Conservation (phyloP, 441 rosid species). For the Brassica balearica region DNA sequence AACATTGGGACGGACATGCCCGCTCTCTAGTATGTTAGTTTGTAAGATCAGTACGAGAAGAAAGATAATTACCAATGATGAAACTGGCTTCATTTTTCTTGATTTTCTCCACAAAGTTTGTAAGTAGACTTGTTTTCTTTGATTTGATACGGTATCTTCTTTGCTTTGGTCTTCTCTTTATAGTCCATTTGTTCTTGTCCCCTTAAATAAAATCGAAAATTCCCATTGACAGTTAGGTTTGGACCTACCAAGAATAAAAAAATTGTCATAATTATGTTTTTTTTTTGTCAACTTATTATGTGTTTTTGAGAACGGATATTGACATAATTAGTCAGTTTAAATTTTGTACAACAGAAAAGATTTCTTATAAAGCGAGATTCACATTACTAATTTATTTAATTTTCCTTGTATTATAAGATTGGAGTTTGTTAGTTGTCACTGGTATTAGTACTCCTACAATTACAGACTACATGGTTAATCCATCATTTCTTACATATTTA, state of each 20-base stretch:
- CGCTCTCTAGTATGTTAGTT: slow-evolving; percentile 31
- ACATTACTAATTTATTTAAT: neutral
- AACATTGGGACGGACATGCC: slow-evolving; percentile 23
- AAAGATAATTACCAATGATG: slow-evolving; percentile 26
- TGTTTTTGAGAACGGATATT: slow-evolving; percentile 16
- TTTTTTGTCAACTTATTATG: slow-evolving; percentile 21
- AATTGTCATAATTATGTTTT: slow-evolving; percentile 18
- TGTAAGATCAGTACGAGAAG: slow-evolving; percentile 35
- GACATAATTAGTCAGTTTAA: slow-evolving; percentile 19
- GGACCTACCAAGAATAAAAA: slow-evolving; percentile 33
- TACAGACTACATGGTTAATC: neutral
- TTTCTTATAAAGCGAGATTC: slow-evolving; percentile 12
- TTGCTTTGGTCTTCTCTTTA: slow-evolving; percentile 25
- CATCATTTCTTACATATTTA: neutral
- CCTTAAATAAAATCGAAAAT: slow-evolving; percentile 2
- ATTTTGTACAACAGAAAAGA: slow-evolving; percentile 8
- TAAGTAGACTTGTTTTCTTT: slow-evolving; percentile 11
- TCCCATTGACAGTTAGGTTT: slow-evolving; percentile 28
- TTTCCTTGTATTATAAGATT: neutral
- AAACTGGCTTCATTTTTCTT: slow-evolving; percentile 32
- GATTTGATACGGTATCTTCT: slow-evolving; percentile 33
- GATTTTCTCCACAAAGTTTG: slow-evolving; percentile 21
- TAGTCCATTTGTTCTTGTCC: slow-evolving; percentile 20
- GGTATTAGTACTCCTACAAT: neutral
- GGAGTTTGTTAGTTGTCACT: slow-evolving; percentile 21